Base-by-base conservation (phyloP, 1,284 basidiomycete species). In the Abortiporus biennis region DNA sequence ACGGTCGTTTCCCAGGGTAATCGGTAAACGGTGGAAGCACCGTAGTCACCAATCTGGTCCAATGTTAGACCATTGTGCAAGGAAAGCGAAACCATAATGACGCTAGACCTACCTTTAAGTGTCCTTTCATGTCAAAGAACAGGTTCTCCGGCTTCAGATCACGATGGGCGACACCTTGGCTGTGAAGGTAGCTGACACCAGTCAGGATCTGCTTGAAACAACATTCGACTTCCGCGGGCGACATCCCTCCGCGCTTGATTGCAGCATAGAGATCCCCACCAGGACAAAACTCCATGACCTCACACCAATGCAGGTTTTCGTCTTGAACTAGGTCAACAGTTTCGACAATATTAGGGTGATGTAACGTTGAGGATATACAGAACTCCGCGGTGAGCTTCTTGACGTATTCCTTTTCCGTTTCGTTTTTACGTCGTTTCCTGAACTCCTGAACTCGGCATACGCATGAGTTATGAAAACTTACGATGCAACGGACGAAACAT, bases 301-400 rank as follows among this genome's bases (percentile, higher is more conserved):
- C 95, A 61, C 95, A 99, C 95, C 95, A 99, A 58, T 93, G 86
- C 49, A 90, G 84, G 52, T 74, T 82, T 66, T 99, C 95, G 65
- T 99, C 95, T 59, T 99, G 95, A 20, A 99, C 89, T 51, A 99
- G 80, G 66, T 99, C 95, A 47, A 99, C 96, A 2, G 95, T 99
- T 71, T 99, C 95, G 57, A 99, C 94, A 56, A 99, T 79, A 64
- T 99, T 99, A 61, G 83, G 73, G 61, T 98, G 95, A 62, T 98
- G 94, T 33, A 99, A 69, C 1, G 96, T 98, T 24, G 94, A 98
- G 24, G 92, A 95, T 51, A 99, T 99, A 67, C 95, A 99, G 65
- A 99, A 99, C 64, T 99, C 95, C 17, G 95, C 93, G 1, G 95
- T 99, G 56, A 99, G 85, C 67, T 99, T 99, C 80, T 99, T 99